Percentiles rank a stretch among this genome's conserved stretches.
Evolutionary conservation across 1,284 basidiomycete species (phyloP).

Genomic region (Phaffia rhodozyma): DNA sequence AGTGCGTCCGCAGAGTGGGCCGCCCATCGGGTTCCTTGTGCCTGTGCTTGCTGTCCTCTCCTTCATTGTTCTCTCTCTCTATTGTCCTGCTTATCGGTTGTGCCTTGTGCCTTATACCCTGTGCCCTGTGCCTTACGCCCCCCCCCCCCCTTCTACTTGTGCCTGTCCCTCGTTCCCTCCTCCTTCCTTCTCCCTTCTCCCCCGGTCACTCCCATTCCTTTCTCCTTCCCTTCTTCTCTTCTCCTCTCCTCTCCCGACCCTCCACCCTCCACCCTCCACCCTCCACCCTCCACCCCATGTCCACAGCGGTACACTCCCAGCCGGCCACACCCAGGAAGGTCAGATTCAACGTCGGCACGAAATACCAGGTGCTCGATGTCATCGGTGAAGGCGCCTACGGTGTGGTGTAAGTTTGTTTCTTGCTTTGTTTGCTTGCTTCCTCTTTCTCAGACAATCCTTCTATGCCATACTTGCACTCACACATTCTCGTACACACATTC

Average conservation of each 20-base stretch:
- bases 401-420: conserved; percentile 49
- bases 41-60: too few relatives aligned
- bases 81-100: too few relatives aligned
- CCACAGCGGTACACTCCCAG: conserved; percentile 1
- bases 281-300: not conserved
- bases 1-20: too few relatives aligned
- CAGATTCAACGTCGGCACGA: conserved; percentile 71
- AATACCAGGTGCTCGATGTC: conserved; percentile 79
- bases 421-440: not conserved
- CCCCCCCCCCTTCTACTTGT: not conserved
- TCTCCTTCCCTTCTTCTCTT: too few relatives aligned
- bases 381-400: conserved; percentile 81
- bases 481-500: conserved; percentile 16
- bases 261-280: not conserved
- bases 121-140: too few relatives aligned
- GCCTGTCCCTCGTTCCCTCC: too few relatives aligned
- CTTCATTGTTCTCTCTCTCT: too few relatives aligned
- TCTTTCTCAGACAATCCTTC: not conserved
- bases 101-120: too few relatives aligned
- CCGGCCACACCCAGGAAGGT: conserved; percentile 59
- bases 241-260: not conserved
- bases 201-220: not conserved
- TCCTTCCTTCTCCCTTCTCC: not conserved
- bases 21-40: too few relatives aligned
- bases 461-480: not conserved